A percentile compares a stretch with the other conserved stretches of the same genome.
Evolutionary conservation across 176 grass and related monocot genomes (phyloP).

Genomic region (Luzula sylvatica): DNA sequence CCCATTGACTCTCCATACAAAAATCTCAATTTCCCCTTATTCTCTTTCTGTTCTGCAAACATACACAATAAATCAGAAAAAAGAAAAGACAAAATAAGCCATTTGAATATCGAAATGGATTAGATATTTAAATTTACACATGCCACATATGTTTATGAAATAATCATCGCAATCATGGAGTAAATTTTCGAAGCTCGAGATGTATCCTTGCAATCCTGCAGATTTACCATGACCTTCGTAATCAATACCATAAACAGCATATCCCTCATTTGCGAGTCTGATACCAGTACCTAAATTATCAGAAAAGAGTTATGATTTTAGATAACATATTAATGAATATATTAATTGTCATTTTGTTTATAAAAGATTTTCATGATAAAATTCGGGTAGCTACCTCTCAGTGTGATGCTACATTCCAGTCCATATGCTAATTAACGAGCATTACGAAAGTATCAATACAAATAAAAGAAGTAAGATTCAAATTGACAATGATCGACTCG

Average conservation of each 20-base stretch:
- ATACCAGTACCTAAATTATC: conserved; percentile 33
- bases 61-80: not conserved
- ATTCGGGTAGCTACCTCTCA: conserved; percentile 42
- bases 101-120: not conserved
- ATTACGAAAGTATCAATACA: too few relatives aligned
- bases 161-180: conserved; percentile 37
- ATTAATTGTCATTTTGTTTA: not conserved
- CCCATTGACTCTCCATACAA: conserved; percentile 76
- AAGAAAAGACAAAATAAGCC: not conserved
- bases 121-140: not conserved
- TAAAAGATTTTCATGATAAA: not conserved
- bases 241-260: conserved; percentile 58
- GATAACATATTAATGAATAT: not conserved
- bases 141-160: conserved; percentile 50
- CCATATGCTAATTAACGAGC: conserved; percentile 75
- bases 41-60: conserved; percentile 35
- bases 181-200: conserved; percentile 32
- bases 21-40: conserved; percentile 27
- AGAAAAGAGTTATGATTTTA: conserved; percentile 8
- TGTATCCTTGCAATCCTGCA: conserved; percentile 53
- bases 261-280: conserved; percentile 44
- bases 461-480: not conserved
- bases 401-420: conserved; percentile 78
- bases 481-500: not conserved
- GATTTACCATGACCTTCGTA: conserved; percentile 76